Conservation (phyloP, 495 filamentous ascomycete species). For the Talaromyces adpressus region DNA sequence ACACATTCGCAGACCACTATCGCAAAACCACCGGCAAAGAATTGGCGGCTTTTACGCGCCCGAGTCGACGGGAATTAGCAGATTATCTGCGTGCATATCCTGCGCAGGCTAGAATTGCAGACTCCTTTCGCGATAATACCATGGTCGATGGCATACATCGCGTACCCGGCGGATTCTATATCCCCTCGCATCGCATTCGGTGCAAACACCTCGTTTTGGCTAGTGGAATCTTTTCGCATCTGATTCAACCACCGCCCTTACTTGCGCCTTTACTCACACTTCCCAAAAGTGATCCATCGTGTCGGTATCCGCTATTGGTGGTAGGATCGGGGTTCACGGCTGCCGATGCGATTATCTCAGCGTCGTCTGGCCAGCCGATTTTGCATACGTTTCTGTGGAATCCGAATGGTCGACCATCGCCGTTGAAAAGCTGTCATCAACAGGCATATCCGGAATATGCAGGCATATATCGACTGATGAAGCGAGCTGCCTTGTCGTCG, state of each 20-base stretch:
- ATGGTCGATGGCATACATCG: constrained; percentile 37
- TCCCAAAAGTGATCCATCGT: constrained; percentile 10
- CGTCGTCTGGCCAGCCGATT: constrained; percentile 43
- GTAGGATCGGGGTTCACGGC: constrained; percentile 62
- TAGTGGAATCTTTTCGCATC: constrained; percentile 54
- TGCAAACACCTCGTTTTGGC: constrained; percentile 59
- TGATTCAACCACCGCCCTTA: constrained; percentile 44
- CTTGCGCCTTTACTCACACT: constrained; percentile 24
- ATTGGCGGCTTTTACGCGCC: constrained; percentile 49
- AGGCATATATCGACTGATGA: constrained; percentile 58
- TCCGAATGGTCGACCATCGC: constrained; percentile 48
- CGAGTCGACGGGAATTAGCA: constrained; percentile 51
- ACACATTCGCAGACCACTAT: constrained; percentile 52
- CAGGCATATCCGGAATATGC: constrained; percentile 64
- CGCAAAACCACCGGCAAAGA: constrained; percentile 29
- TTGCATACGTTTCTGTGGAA: constrained; percentile 60
- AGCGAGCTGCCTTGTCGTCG: constrained; percentile 32
- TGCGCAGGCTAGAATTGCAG: constrained; percentile 42
- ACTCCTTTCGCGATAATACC: constrained; percentile 40
- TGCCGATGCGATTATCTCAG: constrained; percentile 55
- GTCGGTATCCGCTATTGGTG: constrained; percentile 38
- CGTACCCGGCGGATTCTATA: constrained; percentile 42
- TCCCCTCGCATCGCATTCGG: constrained; percentile 44
- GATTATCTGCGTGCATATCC: constrained; percentile 54
- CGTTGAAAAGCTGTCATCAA: constrained; percentile 54